A percentile compares a stretch with the other conserved stretches of the same genome.
Conservation (phyloP, 1,284 basidiomycete species). For the Ustilago bromivora region DNA sequence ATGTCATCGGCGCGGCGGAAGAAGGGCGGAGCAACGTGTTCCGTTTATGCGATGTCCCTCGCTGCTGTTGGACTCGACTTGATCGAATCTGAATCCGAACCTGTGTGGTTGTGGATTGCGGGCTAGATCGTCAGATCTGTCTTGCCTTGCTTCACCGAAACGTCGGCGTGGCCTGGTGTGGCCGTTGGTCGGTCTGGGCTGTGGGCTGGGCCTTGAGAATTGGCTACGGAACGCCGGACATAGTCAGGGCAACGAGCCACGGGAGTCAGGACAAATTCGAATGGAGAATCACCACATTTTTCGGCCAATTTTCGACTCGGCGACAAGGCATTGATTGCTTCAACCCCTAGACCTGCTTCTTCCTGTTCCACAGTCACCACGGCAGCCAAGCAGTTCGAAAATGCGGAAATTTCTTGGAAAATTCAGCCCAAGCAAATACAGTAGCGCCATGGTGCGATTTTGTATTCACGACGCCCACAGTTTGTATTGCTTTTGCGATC, state of each 20-base stretch:
- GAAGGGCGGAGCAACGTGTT: not conserved
- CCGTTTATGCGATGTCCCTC: not conserved
- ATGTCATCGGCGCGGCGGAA: no score
- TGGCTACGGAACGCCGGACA: conserved; percentile 2
- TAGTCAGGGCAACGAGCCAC: no score
- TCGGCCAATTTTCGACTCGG: not conserved
- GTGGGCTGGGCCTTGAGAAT: not conserved
- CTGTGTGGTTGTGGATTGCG: conserved; percentile 1
- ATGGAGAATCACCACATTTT: conserved; percentile 1
- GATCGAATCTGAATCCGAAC: not conserved
- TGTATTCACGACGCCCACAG: not conserved
- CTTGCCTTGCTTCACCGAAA: conserved; percentile 2
- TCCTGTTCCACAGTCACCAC: not conserved
- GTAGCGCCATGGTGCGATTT: not conserved
- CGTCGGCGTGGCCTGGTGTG: not conserved
- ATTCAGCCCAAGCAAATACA: not conserved
- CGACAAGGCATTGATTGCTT: not conserved
- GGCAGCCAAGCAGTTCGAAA: conserved; percentile 4
- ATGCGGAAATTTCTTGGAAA: conserved; percentile 1
- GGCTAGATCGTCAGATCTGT: conserved; percentile 10
- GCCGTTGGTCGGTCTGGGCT: not conserved
- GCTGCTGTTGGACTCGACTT: not conserved
- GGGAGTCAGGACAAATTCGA: not conserved
- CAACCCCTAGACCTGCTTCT: not conserved
- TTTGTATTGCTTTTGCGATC: not conserved